phyloP scores from a whole-genome alignment of 129 eudicot species.

The Centaurea solstitialis region DNA sequence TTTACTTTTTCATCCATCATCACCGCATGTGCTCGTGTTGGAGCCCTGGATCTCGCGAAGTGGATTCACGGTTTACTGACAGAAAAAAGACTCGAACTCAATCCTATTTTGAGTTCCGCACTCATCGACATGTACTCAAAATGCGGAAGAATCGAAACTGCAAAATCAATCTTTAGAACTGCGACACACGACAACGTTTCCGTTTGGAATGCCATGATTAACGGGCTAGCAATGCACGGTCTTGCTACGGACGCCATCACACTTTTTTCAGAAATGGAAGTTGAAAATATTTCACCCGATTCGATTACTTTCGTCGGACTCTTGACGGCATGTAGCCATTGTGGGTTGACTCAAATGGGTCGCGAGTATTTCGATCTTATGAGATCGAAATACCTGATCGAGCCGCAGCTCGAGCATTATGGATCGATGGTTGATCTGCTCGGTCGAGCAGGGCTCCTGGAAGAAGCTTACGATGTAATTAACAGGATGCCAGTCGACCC shows the following conservation, averaged over 20 bases:
- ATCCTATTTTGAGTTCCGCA: conserved; percentile 65
- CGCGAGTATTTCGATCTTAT: conserved; percentile 63
- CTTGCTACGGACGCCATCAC: conserved; percentile 76
- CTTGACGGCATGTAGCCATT: conserved; percentile 78
- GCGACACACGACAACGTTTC: conserved; percentile 52
- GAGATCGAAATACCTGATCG: conserved; percentile 48
- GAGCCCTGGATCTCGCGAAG: conserved; percentile 71
- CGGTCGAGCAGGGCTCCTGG: conserved; percentile 76
- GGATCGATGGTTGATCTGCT: conserved; percentile 89
- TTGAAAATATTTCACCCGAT: conserved; percentile 59
- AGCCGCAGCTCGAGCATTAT: conserved; percentile 81
- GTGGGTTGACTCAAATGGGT: conserved; percentile 73
- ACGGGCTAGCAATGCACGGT: conserved; percentile 84
- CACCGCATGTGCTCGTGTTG: conserved; percentile 68
- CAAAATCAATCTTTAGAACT: conserved; percentile 51
- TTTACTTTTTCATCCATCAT: conserved; percentile 80
- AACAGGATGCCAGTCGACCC: conserved; percentile 71
- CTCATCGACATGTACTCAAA: conserved; percentile 83
- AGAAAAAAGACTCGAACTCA: conserved; percentile 50
- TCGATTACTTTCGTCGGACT: conserved; percentile 71
- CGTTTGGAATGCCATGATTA: conserved; percentile 87
- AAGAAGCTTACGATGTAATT: conserved; percentile 77
- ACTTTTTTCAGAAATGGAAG: conserved; percentile 54
- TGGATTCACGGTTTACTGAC: conserved; percentile 65
- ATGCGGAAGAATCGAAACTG: conserved; percentile 71